Evolutionary conservation across 2,329 filamentous ascomycete genomes (phyloP).

Genomic region (Polychaeton citri): DNA sequence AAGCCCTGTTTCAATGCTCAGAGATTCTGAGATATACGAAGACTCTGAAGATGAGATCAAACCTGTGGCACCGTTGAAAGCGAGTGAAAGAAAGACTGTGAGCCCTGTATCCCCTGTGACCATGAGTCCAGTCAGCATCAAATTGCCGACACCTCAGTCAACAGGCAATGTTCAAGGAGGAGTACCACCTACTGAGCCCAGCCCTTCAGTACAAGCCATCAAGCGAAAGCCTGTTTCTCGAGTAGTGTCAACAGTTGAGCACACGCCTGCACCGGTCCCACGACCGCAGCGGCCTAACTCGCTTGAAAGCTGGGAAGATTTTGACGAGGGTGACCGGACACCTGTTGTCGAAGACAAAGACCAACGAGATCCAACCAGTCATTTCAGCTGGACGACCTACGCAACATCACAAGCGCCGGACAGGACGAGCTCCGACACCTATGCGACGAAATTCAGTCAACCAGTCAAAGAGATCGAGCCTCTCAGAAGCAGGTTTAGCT

Average conservation of each 20-base stretch:
- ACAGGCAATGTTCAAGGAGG: too few relatives aligned
- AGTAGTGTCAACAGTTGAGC: conserved; percentile 8
- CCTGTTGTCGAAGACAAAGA: conserved; percentile 1
- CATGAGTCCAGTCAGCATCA: neutral
- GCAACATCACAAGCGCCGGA: conserved; percentile 12
- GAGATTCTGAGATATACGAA: conserved; percentile 4
- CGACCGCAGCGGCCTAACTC: neutral
- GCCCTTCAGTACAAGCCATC: neutral
- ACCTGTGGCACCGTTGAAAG: neutral
- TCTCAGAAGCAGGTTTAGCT: conserved; percentile 26
- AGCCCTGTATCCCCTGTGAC: neutral
- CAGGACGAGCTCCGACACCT: conserved; percentile 58
- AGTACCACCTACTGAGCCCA: too few relatives aligned
- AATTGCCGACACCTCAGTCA: neutral
- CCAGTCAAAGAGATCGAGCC: conserved; percentile 13
- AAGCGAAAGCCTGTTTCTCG: conserved; percentile 14
- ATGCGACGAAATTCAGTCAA: conserved; percentile 27
- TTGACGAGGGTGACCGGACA: conserved; percentile 1
- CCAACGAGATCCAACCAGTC: conserved; percentile 9
- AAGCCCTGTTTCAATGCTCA: conserved; percentile 11
- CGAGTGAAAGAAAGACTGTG: neutral
- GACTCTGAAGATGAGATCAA: conserved; percentile 7
- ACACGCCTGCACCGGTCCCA: conserved; percentile 8
- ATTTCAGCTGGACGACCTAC: conserved; percentile 23
- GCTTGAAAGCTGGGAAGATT: neutral